phyloP scores from a whole-genome alignment of 2,329 filamentous ascomycete species.

The Phialemoniopsis sp. region DNA sequence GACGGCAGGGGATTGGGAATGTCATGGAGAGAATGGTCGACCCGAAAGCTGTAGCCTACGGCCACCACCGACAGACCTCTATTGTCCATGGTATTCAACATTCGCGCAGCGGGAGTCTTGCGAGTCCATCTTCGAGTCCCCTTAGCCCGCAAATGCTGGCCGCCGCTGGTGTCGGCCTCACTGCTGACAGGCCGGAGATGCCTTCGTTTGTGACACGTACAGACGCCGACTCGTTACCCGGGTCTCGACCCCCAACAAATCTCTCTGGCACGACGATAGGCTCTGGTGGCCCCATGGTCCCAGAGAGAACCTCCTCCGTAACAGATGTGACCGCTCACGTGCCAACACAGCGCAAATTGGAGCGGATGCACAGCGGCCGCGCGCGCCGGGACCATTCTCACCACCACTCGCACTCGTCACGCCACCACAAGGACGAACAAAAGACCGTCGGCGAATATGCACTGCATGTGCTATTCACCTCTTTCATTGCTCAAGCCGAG shows the following conservation, averaged over 20 bases:
- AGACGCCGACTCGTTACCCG: conserved; percentile 35
- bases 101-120: conserved; percentile 81
- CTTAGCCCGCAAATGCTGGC: conserved; percentile 84
- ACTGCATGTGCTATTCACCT: conserved; percentile 91
- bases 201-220: conserved; percentile 36
- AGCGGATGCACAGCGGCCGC: conserved; percentile 61
- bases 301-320: conserved; percentile 42
- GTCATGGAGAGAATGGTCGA: conserved; percentile 51
- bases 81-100: conserved; percentile 97
- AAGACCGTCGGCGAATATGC: conserved; percentile 98
- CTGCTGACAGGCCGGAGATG: conserved; percentile 49
- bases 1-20: conserved; percentile 29
- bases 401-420: conserved; percentile 73
- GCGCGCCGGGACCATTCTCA: conserved; percentile 68
- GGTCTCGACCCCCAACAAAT: conserved; percentile 41
- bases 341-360: conserved; percentile 46
- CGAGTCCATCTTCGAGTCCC: conserved; percentile 76
- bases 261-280: conserved; percentile 37
- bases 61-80: conserved; percentile 92
- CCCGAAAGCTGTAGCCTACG: conserved; percentile 57
- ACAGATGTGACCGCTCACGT: conserved; percentile 36
- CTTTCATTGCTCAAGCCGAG: conserved; percentile 95
- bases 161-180: conserved; percentile 53
- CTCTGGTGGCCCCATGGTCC: conserved; percentile 16
- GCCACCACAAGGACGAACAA: conserved; percentile 67